phyloP scores from a whole-genome alignment of 2,329 filamentous ascomycete genomes.

The Fusarium hostae region DNA sequence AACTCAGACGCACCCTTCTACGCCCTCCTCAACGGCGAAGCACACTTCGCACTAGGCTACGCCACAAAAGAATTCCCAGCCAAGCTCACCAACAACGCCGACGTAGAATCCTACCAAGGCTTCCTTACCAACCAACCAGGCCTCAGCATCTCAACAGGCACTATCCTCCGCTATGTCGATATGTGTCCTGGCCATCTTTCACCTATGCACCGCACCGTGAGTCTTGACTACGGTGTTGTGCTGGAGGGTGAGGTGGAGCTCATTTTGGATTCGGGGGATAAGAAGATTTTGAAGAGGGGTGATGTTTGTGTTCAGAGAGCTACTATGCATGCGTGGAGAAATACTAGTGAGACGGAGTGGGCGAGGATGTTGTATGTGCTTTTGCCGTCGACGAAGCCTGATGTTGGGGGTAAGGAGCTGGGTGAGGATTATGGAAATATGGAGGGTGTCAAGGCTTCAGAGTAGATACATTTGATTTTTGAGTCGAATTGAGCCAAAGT shows the following conservation, averaged over 20 bases:
- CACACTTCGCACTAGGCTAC: constrained; percentile 42
- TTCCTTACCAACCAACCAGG: constrained; percentile 40
- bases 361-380: constrained; percentile 56
- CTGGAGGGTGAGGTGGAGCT: constrained; percentile 65
- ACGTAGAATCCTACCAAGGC: constrained; percentile 39
- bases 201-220: constrained; percentile 60
- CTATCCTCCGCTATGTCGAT: constrained; percentile 60
- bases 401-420: constrained; percentile 32
- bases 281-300: constrained; percentile 57
- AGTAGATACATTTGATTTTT: constrained; percentile 10
- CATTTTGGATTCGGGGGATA: constrained; percentile 62
- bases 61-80: constrained; percentile 42
- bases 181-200: constrained; percentile 51
- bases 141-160: constrained; percentile 50
- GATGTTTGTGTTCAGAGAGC: constrained; percentile 66
- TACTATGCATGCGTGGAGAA: constrained; percentile 67
- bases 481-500: too few relatives aligned
- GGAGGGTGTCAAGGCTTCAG: constrained; percentile 38
- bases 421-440: constrained; percentile 50
- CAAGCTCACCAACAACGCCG: constrained; percentile 28
- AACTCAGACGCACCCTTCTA: constrained; percentile 34
- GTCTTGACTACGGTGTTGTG: constrained; percentile 65
- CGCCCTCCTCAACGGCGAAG: constrained; percentile 29
- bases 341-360: constrained; percentile 57
- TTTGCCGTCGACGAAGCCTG: constrained; percentile 35